Evolutionary conservation across 805 yeast species (phyloP), one percentile per base, ranked within the genome.

Genomic region (Ascoidea rubescens): DNA sequence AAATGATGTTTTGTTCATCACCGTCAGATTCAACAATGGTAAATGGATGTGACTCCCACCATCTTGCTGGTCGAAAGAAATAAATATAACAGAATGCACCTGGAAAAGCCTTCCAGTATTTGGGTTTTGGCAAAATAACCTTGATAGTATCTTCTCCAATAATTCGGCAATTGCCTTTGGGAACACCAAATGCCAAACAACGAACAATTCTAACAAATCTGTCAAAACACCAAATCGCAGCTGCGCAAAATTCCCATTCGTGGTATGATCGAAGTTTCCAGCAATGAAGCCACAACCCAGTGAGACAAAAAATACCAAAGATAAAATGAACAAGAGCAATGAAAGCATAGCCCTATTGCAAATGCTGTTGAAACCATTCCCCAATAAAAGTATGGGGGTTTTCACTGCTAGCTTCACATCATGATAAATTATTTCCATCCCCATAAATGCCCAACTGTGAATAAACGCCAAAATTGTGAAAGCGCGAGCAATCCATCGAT

Each of bases 31-130:
- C 72, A 16, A 76, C 67, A 17, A 75, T 68, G 0, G 86, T 79
- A 57, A 82, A 82, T 2, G 88, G 88, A 62, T 82, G 87, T 0
- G 86, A 79, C 58, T 82, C 82, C 78, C 82, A 77, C 59, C 79
- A 76, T 58, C 75, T 64, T 43, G 67, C 56, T 47, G 71, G 68
- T 42, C 59, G 66, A 47, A 78, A 59, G 56, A 77, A 70, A 57
- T 77, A 79, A 17, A 82, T 62, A 65, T 78, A 82, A 32, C 79
- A 78, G 62, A 78, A 82, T 30, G 82, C 80, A 1, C 87, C 87
- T 0, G 85, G 83, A 49, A 64, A 64, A 4, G 75, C 70, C 30
- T 70, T 68, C 82, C 85, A 82, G 58, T 71, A 63, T 3, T 70
- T 67, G 1, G 10, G 6, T 33, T 10, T 33, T 7, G 86, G 81